Evolutionary conservation across 2,329 filamentous ascomycete species (phyloP).

Genomic region (Sclerotinia nivalis): DNA sequence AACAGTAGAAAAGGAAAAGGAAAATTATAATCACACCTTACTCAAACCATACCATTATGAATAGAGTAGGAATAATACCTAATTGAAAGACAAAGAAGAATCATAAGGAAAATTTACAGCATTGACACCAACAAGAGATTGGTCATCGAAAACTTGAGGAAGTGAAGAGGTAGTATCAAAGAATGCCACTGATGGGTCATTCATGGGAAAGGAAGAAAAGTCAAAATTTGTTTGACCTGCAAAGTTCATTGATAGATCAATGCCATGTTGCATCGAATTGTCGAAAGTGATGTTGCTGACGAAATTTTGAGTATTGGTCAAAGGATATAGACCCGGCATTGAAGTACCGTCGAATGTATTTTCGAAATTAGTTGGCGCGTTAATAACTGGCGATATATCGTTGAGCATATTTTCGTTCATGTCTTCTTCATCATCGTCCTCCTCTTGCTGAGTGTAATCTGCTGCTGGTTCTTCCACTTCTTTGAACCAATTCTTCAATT

Average conservation of each 20-base stretch:
- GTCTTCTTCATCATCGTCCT: conserved; percentile 45
- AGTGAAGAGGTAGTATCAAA: conserved; percentile 30
- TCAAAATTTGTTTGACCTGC: conserved; percentile 33
- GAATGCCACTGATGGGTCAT: conserved; percentile 32
- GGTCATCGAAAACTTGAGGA: conserved; percentile 31
- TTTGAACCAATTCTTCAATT: conserved; percentile 61
- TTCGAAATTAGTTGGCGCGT: conserved; percentile 36
- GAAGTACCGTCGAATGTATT: conserved; percentile 20
- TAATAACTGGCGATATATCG: conserved; percentile 23
- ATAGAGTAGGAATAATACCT: conserved; percentile 13
- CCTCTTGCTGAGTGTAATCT: conserved; percentile 40
- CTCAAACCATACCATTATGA: conserved; percentile 28
- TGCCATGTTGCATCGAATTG: conserved; percentile 29
- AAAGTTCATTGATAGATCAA: conserved; percentile 34
- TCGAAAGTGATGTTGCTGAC: conserved; percentile 30
- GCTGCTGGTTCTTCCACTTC: conserved; percentile 47
- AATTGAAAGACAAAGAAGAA: conserved; percentile 22
- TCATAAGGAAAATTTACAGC: conserved; percentile 31
- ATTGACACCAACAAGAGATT: conserved; percentile 28
- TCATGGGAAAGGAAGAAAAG: conserved; percentile 25
- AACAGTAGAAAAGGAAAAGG: conserved; percentile 15
- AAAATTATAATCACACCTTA: conserved; percentile 25
- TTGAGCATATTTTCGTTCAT: conserved; percentile 39
- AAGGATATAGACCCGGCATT: conserved; percentile 26
- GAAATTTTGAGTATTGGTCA: conserved; percentile 25